Conservation (phyloP, 208 protist species). For the Plasmodiophora brassicae region DNA sequence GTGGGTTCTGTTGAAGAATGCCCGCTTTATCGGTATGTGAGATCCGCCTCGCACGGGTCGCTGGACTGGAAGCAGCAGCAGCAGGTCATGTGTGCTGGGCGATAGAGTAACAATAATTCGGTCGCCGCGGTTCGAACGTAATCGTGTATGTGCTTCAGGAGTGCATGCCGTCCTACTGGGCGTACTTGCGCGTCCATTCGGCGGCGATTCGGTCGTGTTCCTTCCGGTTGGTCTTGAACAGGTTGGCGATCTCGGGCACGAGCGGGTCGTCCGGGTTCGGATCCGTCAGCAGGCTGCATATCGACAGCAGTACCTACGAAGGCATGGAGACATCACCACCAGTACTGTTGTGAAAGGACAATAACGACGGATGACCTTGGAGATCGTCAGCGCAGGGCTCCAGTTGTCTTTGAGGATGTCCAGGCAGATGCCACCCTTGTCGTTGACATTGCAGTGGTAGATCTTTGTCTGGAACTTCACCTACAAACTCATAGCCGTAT, state of each 20-base stretch:
- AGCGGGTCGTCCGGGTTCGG: constrained; percentile 93
- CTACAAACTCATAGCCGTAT: constrained; percentile 16
- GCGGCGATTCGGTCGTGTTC: constrained; percentile 70
- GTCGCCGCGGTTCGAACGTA: no score
- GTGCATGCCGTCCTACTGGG: no score
- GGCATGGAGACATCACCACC: neutral
- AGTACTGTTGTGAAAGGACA: neutral
- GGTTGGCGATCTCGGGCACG: constrained; percentile 48
- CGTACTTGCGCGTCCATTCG: constrained; percentile 79
- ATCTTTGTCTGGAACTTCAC: constrained; percentile 68
- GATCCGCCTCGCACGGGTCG: no score
- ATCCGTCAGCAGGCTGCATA: constrained; percentile 96
- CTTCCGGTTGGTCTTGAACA: constrained; percentile 50
- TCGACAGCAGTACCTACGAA: constrained; percentile 81
- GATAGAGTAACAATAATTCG: no score
- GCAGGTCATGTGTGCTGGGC: no score
- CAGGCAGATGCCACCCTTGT: constrained; percentile 92
- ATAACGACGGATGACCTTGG: constrained; percentile 73
- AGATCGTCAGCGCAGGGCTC: constrained; percentile 93
- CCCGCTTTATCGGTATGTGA: no score
- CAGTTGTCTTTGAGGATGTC: constrained; percentile 96
- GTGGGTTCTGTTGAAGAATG: no score
- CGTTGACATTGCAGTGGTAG: constrained; percentile 88
- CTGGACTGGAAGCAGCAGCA: no score
- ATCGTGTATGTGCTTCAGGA: no score